Percentiles rank a stretch among this genome's conserved stretches.
Conservation (phyloP, 1,284 basidiomycete species). For the Bjerkandera adusta region DNA sequence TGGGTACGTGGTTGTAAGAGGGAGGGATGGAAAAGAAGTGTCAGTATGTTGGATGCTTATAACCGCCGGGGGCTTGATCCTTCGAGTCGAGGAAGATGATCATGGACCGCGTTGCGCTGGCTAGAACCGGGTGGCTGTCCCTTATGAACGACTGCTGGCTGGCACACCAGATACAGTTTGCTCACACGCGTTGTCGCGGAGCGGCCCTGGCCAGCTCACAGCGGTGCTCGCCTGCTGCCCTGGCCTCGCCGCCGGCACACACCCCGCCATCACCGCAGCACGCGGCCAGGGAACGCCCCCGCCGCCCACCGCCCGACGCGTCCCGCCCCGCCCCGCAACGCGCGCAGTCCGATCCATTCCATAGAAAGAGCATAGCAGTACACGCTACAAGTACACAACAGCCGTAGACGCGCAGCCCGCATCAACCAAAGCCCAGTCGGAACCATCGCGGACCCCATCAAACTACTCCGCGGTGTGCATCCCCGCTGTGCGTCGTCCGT, state of each 20-base stretch:
- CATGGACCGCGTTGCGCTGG: conserved; percentile 36
- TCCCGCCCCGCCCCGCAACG: too few species aligned
- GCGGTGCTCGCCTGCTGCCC: background rate
- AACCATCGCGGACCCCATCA: background rate
- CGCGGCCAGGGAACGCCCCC: background rate
- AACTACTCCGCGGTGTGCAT: conserved; percentile 21
- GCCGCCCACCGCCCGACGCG: too few species aligned
- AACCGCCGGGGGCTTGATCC: conserved; percentile 37
- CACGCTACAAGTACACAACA: too few species aligned
- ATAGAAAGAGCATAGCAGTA: too few species aligned
- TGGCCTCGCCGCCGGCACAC: background rate
- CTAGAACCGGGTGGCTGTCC: conserved; percentile 39
- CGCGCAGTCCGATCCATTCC: too few species aligned
- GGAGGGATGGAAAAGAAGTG: conserved; percentile 33
- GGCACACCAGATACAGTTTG: conserved; percentile 23
- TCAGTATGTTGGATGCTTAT: conserved; percentile 38
- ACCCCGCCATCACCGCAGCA: background rate
- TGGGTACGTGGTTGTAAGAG: conserved; percentile 18
- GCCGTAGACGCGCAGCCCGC: too few species aligned
- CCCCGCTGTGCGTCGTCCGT: conserved; percentile 12
- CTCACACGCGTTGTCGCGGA: conserved; percentile 24
- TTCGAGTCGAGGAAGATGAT: conserved; percentile 30
- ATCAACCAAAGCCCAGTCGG: background rate
- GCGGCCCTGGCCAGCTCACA: conserved; percentile 1
- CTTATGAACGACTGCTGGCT: conserved; percentile 26